Evolutionary conservation across 2,329 filamentous ascomycete genomes (phyloP), one percentile per base, ranked within the genome.

Genomic region (Juglanconis oblonga): DNA sequence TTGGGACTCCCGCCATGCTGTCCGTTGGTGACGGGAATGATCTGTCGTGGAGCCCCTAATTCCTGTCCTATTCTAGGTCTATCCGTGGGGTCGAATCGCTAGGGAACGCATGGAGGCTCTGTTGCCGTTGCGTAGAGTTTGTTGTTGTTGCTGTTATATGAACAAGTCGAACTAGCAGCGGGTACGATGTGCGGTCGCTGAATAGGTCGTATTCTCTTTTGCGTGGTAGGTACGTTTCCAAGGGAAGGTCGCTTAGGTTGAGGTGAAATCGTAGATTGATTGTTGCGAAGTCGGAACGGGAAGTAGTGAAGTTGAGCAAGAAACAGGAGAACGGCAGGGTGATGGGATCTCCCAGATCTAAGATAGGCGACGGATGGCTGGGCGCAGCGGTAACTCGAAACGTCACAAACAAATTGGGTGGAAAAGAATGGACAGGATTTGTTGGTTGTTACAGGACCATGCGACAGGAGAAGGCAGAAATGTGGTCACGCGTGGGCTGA

Each of bases 1-100:
- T 81, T 67, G 79, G 79, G 64, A 76, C 64, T 53, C 66, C 72
- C 49, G 78, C 75, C 80, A 84, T 83, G 64, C 64, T 74, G 69
- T 67, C 48, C 33, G 47, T 35, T 33, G 36, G 13, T 14, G 38
- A 14, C 31, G 8, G n/a, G 48, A 44, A n/a, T 10, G 29, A 24
- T 24, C 24, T 42, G 40, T 35, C 29, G 55, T 47, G 29, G 31
- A 51, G 31, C n/a, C 47, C 38, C 29, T n/a, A 14, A 8, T 36
- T 35, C 14, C 47, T 35, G 13, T 51, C 31, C 48, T 50, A 13
- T 29, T 45, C 32, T 35, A 29, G 29, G 11, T 45, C 47, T 51
- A 45, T 44, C 35, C 45, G 45, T 31, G 24, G 14, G 45, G 45
- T 48, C 17, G 17, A 31, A 31, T 4, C 33, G 17, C 9, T 17